Conservation (phyloP, 2,329 filamentous ascomycete genomes). For the Huntiella moniliformis region DNA sequence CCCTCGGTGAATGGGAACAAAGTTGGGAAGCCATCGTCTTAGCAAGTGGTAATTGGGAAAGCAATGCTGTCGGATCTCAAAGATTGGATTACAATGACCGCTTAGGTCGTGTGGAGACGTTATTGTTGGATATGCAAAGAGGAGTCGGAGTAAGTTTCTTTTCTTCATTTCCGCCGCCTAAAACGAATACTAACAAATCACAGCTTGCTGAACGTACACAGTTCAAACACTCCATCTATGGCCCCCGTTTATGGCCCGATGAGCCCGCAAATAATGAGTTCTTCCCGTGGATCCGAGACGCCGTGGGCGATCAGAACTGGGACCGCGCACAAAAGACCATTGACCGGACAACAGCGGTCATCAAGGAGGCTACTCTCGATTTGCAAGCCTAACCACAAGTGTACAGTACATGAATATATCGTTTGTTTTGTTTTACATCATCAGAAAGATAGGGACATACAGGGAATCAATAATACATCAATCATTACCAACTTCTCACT, state of each 20-base stretch:
- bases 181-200: slow-evolving; percentile 11
- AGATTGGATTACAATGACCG: slow-evolving; percentile 62
- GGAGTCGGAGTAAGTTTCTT: slow-evolving; percentile 50
- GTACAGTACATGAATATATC: slow-evolving; percentile 1
- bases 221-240: slow-evolving; percentile 85
- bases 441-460: background rate
- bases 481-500: background rate
- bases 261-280: slow-evolving; percentile 35
- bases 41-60: slow-evolving; percentile 58
- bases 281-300: slow-evolving; percentile 75
- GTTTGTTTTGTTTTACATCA: slow-evolving; percentile 3
- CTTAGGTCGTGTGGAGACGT: slow-evolving; percentile 65
- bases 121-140: slow-evolving; percentile 56
- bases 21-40: slow-evolving; percentile 59
- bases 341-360: slow-evolving; percentile 49
- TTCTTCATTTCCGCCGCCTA: background rate
- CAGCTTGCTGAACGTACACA: slow-evolving; percentile 73
- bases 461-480: background rate
- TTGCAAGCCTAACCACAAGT: slow-evolving; percentile 11
- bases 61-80: slow-evolving; percentile 42
- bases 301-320: slow-evolving; percentile 56
- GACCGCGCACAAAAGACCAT: slow-evolving; percentile 46
- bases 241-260: slow-evolving; percentile 58
- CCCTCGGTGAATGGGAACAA: slow-evolving; percentile 50
- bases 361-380: slow-evolving; percentile 38